Conservation (phyloP, 1,284 basidiomycete species). For the Trichosporon coremiiforme region DNA sequence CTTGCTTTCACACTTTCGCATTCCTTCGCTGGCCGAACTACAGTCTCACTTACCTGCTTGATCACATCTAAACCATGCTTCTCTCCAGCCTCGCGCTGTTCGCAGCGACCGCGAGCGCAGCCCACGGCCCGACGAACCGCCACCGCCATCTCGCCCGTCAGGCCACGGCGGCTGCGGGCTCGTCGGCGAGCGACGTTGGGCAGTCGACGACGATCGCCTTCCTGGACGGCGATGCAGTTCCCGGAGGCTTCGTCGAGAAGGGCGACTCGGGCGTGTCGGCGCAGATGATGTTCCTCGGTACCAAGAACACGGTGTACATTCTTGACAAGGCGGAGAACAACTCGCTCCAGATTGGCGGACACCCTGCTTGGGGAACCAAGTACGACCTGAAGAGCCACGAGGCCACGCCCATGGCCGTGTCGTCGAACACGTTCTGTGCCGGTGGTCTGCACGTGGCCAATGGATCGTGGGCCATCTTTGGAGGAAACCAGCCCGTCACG, state of each 20-base stretch:
- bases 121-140: not conserved
- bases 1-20: not conserved
- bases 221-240: slow-evolving; percentile 29
- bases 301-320: slow-evolving; percentile 57
- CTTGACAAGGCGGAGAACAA: slow-evolving; percentile 65
- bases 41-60: not conserved
- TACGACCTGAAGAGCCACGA: slow-evolving; percentile 58
- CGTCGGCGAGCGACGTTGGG: not conserved
- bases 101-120: not conserved
- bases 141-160: slow-evolving; percentile 2
- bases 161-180: not conserved
- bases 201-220: not conserved
- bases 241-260: slow-evolving; percentile 48
- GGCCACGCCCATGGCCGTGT: slow-evolving; percentile 65
- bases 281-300: slow-evolving; percentile 57
- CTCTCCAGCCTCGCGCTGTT: not conserved
- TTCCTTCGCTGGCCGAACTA: slow-evolving; percentile 2
- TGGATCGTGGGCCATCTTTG: slow-evolving; percentile 58
- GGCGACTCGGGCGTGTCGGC: slow-evolving; percentile 58
- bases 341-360: slow-evolving; percentile 60
- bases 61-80: not conserved
- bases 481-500: slow-evolving; percentile 72
- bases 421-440: slow-evolving; percentile 76
- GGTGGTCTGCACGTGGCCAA: slow-evolving; percentile 59
- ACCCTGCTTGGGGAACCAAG: slow-evolving; percentile 57